Evolutionary conservation across 2,329 filamentous ascomycete species (phyloP), one percentile per base, ranked within the genome.

Genomic region (Berkeleyomyces rouxiae): DNA sequence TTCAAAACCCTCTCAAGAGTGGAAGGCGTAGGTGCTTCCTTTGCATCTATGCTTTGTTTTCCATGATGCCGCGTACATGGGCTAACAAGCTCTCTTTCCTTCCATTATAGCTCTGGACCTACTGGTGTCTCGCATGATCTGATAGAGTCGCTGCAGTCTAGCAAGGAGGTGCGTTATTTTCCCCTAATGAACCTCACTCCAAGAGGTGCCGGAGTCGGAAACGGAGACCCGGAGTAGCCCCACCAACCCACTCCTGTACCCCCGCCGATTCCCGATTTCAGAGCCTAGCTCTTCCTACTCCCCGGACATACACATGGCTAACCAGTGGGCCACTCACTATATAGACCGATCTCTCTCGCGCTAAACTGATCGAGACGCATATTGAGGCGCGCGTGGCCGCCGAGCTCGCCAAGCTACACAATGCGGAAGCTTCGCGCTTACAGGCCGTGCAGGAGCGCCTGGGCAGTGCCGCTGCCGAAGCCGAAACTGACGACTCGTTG

Each of bases 281-380:
- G 23, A 23, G 23, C 23, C 23, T 23, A 23, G 23, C 61, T 51
- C 55, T 33, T 11, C 13, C 39, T 31, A 23, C 13, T 10, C 6
- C 31, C 23, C 11, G n/a, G 23, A n/a, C 2, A 23, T 53, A 13
- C 1, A 16, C 33, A 2, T 31, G n/a, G 31, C 40, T 46, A 59
- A 42, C 58, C 23, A 37, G 40, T 10, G 2, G 4, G 3, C 42
- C 49, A 13, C 31, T 13, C 40, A 9, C 58, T 10, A 16, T 43
- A 64, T 72, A 97, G 92, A 92, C 87, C 75, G 91, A 97, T 77
- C 84, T 85, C 65, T 91, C 90, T 67, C 90, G 92, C 72, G 81
- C 86, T 70, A 88, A 88, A 75, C 79, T 85, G 70, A 77, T 90
- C 73, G 92, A 97, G 76, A 83, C 93, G 67, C 86, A 92, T 70